phyloP scores from a whole-genome alignment of 208 protist species.

The Endotrypanum monterogeii region DNA sequence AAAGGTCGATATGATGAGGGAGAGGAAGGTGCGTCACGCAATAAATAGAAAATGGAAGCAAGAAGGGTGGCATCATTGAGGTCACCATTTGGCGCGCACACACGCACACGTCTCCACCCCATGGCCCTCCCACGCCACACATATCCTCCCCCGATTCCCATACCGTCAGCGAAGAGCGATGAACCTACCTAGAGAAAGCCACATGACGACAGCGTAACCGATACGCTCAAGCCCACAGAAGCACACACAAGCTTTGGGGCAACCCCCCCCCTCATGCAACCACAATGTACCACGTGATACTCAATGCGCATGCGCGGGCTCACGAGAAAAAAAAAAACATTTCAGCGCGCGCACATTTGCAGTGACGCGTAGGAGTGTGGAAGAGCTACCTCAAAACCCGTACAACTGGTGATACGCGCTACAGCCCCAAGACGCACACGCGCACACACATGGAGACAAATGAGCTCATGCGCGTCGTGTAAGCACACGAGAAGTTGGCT shows the following conservation, averaged over 20 bases:
- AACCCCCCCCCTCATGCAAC: not conserved
- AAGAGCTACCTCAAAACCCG: no score
- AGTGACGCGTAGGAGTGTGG: not conserved
- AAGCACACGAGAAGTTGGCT: not conserved
- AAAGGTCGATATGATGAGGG: no score
- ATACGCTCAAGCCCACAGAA: not conserved
- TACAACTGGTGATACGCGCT: no score
- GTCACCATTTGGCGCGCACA: no score
- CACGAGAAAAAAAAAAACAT: no score
- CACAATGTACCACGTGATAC: not conserved
- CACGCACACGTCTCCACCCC: no score
- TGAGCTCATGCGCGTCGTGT: not conserved
- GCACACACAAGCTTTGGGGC: not conserved
- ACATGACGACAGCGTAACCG: not conserved
- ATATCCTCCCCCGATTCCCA: no score
- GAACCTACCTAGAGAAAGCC: no score
- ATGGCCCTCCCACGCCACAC: no score
- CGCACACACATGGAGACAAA: not conserved
- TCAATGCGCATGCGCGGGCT: not conserved
- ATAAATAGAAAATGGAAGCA: not conserved
- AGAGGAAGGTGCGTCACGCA: no score
- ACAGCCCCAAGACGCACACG: not conserved
- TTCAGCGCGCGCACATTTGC: not conserved
- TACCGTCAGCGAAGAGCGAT: no score
- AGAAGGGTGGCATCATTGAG: not conserved